Evolutionary conservation across 2,329 filamentous ascomycete genomes (phyloP).

Genomic region (Curvularia hawaiiensis): DNA sequence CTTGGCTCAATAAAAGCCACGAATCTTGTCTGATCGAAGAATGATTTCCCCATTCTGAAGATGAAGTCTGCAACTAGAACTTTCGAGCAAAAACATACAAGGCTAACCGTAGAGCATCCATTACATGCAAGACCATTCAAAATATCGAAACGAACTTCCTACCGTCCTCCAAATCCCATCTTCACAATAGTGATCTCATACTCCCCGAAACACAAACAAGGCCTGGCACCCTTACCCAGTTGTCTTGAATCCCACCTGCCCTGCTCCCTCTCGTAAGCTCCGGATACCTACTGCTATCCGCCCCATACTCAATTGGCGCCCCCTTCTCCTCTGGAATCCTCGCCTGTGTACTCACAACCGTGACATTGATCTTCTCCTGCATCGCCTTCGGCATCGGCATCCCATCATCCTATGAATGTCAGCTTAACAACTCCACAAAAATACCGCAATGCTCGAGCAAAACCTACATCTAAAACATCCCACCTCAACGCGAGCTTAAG

Average conservation of each 20-base stretch:
- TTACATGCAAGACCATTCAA: neutral
- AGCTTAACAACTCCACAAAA: neutral
- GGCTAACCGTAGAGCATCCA: neutral
- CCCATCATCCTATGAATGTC: neutral
- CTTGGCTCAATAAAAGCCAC: no score
- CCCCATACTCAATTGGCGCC: slow-evolving; percentile 23
- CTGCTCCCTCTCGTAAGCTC: slow-evolving; percentile 1
- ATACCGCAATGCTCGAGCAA: neutral
- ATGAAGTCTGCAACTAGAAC: no score
- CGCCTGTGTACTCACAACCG: slow-evolving; percentile 23
- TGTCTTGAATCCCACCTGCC: neutral
- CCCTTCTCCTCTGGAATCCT: slow-evolving; percentile 23
- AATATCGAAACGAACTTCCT: neutral
- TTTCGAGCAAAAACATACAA: no score
- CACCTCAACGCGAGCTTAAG: slow-evolving; percentile 35
- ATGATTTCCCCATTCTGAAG: no score
- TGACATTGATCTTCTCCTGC: slow-evolving; percentile 19
- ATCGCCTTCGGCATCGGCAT: neutral
- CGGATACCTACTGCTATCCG: slow-evolving; percentile 19
- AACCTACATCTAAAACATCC: slow-evolving; percentile 34
- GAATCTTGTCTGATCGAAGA: no score
- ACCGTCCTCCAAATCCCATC: neutral
- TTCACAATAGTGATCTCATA: neutral
- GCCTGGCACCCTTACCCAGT: neutral
- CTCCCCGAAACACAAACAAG: neutral